These are phyloP conservation scores for Annulohypoxylon bovei DNA, from an alignment of 495 filamentous ascomycete species.

Conservation along the genomic window DNA sequence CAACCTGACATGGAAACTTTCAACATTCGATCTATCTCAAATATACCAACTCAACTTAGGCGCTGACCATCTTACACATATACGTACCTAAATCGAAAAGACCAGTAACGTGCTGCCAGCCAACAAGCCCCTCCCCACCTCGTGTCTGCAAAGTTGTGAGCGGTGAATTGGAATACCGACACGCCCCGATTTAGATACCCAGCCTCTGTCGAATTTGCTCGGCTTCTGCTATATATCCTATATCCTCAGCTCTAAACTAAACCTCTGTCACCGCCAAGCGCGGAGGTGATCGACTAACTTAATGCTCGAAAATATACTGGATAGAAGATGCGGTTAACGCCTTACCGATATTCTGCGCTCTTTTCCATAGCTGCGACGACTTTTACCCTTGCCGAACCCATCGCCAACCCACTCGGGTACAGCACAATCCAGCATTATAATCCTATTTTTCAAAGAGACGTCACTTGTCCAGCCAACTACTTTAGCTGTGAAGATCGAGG, in stretches of 20 bases:
- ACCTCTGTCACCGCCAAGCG: slow-evolving; percentile 12
- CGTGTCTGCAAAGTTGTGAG: slow-evolving; percentile 37
- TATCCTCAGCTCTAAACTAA: slow-evolving; percentile 15
- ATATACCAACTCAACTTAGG: slow-evolving; percentile 1
- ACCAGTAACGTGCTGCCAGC: slow-evolving; percentile 35
- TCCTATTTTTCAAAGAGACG: slow-evolving; percentile 34
- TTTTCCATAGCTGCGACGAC: slow-evolving; percentile 33
- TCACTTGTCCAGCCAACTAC: slow-evolving; percentile 48
- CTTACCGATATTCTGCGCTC: slow-evolving; percentile 29
- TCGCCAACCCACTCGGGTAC: slow-evolving; percentile 41
- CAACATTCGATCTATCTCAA: neutral
- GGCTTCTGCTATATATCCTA: neutral
- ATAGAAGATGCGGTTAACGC: slow-evolving; percentile 37
- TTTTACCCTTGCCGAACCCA: slow-evolving; percentile 25
- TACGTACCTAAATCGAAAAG: slow-evolving; percentile 8
- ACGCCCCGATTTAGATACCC: slow-evolving; percentile 24
- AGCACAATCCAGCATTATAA: slow-evolving; percentile 36
- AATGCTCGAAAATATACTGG: slow-evolving; percentile 16
- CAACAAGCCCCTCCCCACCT: slow-evolving; percentile 31
- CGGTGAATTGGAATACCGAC: slow-evolving; percentile 35
- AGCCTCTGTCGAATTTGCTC: slow-evolving; percentile 10
- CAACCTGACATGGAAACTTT: slow-evolving; percentile 4
- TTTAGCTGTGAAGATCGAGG: slow-evolving; percentile 56
- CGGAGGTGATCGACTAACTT: slow-evolving; percentile 32
- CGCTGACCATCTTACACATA: neutral